A percentile compares a stretch with the other conserved stretches of the same genome.
phyloP scores from a whole-genome alignment of 257 asterid species.

The Dorcoceras hygrometricum region DNA sequence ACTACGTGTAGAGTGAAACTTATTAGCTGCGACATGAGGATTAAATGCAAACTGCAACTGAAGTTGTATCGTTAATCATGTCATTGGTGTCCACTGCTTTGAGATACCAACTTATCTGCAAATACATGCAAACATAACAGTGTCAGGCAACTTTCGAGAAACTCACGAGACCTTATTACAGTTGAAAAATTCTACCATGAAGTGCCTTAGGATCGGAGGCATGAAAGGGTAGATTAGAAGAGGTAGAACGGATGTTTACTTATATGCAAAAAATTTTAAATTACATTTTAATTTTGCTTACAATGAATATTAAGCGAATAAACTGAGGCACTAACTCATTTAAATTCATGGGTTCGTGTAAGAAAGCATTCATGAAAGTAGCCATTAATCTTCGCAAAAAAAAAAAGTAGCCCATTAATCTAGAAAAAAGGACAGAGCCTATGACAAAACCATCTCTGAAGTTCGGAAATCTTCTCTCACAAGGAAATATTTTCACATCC shows the following conservation, averaged over 20 bases:
- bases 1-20: conserved; percentile 1
- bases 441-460: background rate
- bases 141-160: background rate
- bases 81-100: conserved; percentile 32
- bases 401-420: background rate
- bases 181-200: background rate
- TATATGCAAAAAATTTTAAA: too few species aligned
- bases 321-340: background rate
- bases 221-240: background rate
- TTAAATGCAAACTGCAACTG: background rate
- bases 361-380: background rate
- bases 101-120: conserved; percentile 37
- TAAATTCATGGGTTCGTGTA: background rate
- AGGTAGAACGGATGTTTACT: background rate
- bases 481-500: background rate
- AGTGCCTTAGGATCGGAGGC: background rate
- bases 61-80: conserved; percentile 23
- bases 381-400: too few species aligned
- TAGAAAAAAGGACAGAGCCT: background rate
- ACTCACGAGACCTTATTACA: background rate
- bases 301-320: background rate
- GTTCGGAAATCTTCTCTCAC: too few species aligned
- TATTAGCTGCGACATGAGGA: conserved; percentile 15
- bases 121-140: background rate
- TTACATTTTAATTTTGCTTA: too few species aligned